A percentile compares a stretch with the other conserved stretches of the same genome.
These are phyloP conservation scores for Saxophila tyrrhenica DNA, from an alignment of 495 filamentous ascomycete species.

Conservation along the genomic window DNA sequence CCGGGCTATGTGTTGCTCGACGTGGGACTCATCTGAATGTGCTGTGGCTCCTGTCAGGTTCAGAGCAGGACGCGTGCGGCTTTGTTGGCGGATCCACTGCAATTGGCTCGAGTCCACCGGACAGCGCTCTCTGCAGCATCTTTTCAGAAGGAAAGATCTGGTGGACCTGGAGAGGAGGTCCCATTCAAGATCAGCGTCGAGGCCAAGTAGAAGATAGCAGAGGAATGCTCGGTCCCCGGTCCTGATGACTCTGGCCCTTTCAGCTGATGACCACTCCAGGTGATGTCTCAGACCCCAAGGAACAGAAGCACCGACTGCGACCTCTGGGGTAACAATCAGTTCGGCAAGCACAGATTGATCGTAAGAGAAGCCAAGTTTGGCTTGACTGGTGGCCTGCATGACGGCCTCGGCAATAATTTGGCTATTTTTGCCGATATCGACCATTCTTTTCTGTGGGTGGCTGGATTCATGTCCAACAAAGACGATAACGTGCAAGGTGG, in stretches of 20 bases:
- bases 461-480: constrained; percentile 29
- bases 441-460: constrained; percentile 14
- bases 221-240: constrained; percentile 18
- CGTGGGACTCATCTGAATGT: neutral
- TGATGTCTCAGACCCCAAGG: constrained; percentile 24
- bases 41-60: neutral
- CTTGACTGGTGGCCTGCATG: constrained; percentile 42
- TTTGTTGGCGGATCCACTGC: constrained; percentile 18
- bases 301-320: constrained; percentile 11
- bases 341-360: constrained; percentile 40
- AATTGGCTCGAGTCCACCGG: constrained; percentile 17
- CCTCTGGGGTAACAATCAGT: constrained; percentile 1
- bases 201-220: constrained; percentile 24
- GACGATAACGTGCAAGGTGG: constrained; percentile 34
- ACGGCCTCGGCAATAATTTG: constrained; percentile 43
- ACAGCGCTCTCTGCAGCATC: constrained; percentile 20
- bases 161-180: constrained; percentile 22
- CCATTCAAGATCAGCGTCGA: constrained; percentile 27
- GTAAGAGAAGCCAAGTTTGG: constrained; percentile 39
- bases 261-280: constrained; percentile 9
- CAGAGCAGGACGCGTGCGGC: neutral
- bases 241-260: constrained; percentile 2
- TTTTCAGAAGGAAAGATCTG: constrained; percentile 20
- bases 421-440: constrained; percentile 38
- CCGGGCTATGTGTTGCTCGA: constrained; percentile 15